These are phyloP conservation scores for Plasmodium cynomolgi DNA, from an alignment of 169 alveolate species.

Conservation along the genomic window DNA sequence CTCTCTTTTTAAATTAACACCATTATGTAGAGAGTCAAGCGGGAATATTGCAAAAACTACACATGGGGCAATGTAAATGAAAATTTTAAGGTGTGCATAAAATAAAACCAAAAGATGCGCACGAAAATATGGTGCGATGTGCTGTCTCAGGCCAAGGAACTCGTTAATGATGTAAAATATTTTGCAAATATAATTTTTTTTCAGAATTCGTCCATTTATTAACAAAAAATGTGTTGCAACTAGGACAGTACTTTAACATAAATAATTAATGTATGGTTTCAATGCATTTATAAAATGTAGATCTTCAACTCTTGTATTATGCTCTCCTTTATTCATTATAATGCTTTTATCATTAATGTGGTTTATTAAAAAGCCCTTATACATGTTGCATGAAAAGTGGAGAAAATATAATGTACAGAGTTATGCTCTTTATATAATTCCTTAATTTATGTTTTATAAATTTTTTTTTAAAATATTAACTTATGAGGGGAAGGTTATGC, in stretches of 20 bases:
- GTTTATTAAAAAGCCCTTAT: not conserved
- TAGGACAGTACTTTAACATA: not conserved
- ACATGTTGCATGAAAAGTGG: not conserved
- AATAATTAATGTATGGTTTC: not conserved
- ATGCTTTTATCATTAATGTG: not conserved
- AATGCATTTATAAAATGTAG: not conserved
- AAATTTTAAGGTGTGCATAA: not conserved
- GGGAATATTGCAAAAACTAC: not conserved
- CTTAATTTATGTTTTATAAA: not conserved
- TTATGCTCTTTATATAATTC: not conserved
- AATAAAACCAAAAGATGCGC: not conserved
- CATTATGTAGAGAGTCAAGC: not conserved
- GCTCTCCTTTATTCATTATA: conserved; percentile 9
- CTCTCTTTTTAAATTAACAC: not conserved
- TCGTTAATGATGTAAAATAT: conserved; percentile 8
- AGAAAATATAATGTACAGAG: not conserved
- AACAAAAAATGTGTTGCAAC: conserved; percentile 2
- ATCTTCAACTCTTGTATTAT: not conserved
- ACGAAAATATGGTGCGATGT: not conserved
- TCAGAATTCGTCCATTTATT: not conserved
- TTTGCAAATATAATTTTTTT: not conserved
- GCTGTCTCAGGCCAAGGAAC: not conserved
- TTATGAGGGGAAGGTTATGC: not conserved
- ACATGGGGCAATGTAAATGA: not conserved
- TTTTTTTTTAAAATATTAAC: not conserved